Evolutionary conservation across 2,329 filamentous ascomycete species (phyloP).

Genomic region (Fusarium poae): DNA sequence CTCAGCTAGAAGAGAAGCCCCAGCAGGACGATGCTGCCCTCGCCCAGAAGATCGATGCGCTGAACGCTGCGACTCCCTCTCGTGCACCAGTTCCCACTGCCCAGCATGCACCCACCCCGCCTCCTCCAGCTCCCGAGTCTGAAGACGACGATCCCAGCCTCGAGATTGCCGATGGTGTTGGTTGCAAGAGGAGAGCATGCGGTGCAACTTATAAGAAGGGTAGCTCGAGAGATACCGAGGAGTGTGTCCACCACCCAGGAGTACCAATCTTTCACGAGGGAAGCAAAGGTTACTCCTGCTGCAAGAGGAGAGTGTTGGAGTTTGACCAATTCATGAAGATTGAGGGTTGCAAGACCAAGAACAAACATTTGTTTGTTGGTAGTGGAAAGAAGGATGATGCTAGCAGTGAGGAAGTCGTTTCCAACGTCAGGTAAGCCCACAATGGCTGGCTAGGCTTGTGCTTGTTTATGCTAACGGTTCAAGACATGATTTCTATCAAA

Average conservation of each 20-base stretch:
- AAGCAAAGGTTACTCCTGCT: constrained; percentile 97
- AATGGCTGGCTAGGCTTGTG: background rate
- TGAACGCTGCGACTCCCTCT: constrained; percentile 60
- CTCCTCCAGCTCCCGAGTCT: constrained; percentile 77
- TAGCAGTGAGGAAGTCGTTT: constrained; percentile 77
- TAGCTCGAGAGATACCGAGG: constrained; percentile 74
- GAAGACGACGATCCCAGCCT: constrained; percentile 87
- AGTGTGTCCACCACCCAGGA: constrained; percentile 90
- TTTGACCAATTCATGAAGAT: constrained; percentile 99
- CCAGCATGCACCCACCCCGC: constrained; percentile 64
- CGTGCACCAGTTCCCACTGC: constrained; percentile 57
- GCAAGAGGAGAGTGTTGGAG: constrained; percentile 93
- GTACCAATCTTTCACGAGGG: constrained; percentile 96
- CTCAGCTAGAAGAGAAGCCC: constrained; percentile 70
- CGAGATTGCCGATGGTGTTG: constrained; percentile 78
- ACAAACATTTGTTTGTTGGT: constrained; percentile 86
- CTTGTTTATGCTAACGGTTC: constrained; percentile 18
- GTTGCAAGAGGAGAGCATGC: constrained; percentile 84
- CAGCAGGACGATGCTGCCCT: constrained; percentile 58
- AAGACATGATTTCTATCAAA: constrained; percentile 92
- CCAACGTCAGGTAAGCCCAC: constrained; percentile 76
- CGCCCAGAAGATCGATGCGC: constrained; percentile 65
- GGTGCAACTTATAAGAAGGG: constrained; percentile 73
- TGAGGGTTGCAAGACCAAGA: constrained; percentile 86
- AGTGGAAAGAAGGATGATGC: constrained; percentile 74